phyloP scores from a whole-genome alignment of 2,329 filamentous ascomycete genomes.

The Hymenoscyphus fraxineus region DNA sequence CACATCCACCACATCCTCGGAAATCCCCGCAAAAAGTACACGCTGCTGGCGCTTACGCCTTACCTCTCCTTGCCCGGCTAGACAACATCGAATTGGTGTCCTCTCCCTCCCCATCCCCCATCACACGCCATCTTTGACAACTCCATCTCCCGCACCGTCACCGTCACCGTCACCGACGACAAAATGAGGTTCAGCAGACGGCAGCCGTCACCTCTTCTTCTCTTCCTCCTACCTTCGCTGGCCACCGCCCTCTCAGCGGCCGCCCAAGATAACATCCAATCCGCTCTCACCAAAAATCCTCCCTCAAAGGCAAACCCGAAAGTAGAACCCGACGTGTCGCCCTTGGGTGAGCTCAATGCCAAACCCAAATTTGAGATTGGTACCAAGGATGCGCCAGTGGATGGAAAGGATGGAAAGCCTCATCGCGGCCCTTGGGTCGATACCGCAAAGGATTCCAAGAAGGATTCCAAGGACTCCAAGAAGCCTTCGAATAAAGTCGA shows the following conservation, averaged over 20 bases:
- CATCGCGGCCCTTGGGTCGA: constrained; percentile 80
- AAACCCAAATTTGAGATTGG: constrained; percentile 40
- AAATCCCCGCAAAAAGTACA: constrained; percentile 3
- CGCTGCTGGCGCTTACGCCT: not conserved
- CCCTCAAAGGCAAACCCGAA: constrained; percentile 21
- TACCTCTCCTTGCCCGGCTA: not conserved
- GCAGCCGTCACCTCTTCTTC: constrained; percentile 49
- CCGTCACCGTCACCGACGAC: constrained; percentile 18
- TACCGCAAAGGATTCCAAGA: constrained; percentile 45
- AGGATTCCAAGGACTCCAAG: constrained; percentile 53
- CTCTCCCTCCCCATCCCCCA: not conserved
- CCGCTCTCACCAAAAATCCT: constrained; percentile 24
- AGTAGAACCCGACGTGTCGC: constrained; percentile 16
- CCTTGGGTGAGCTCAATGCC: constrained; percentile 27
- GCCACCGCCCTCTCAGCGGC: constrained; percentile 40
- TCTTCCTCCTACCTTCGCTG: constrained; percentile 57
- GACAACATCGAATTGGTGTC: not conserved
- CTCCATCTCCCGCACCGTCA: constrained; percentile 12
- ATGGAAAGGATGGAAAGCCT: constrained; percentile 90
- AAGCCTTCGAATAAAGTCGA: constrained; percentile 34
- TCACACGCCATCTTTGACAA: not conserved
- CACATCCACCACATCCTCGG: not conserved
- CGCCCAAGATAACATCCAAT: constrained; percentile 25
- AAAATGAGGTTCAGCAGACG: constrained; percentile 57
- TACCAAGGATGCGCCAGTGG: constrained; percentile 81